Conservation (phyloP, 257 asterid species). For the Nyctanthes arbortristis region DNA sequence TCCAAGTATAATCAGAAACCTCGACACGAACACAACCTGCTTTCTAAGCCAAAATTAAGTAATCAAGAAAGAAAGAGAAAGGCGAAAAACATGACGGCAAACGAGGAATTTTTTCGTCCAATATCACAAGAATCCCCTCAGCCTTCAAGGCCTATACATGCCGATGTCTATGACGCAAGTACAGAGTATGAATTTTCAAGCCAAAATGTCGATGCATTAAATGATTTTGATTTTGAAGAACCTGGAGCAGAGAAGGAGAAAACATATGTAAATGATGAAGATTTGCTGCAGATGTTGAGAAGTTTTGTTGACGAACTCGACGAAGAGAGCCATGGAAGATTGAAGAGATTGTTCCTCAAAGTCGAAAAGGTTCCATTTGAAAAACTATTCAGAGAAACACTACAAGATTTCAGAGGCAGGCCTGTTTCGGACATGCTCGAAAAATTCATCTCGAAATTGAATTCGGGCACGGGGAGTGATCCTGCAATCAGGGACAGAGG, state of each 20-base stretch:
- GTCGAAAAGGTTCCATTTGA: constrained; percentile 18
- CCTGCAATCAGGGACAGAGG: background rate
- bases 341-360: constrained; percentile 28
- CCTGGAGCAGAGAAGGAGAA: background rate
- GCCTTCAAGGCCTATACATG: background rate
- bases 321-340: constrained; percentile 29
- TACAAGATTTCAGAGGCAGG: constrained; percentile 17
- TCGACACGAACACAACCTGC: background rate
- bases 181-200: background rate
- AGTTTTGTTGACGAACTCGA: constrained; percentile 26
- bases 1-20: background rate
- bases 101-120: background rate
- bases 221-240: background rate
- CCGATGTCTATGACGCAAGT: background rate
- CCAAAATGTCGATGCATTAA: background rate
- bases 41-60: background rate
- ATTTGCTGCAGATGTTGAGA: background rate
- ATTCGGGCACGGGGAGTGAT: background rate
- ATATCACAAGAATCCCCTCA: background rate
- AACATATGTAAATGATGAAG: background rate
- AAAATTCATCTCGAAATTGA: constrained; percentile 12
- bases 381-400: constrained; percentile 4
- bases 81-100: background rate
- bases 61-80: too few species aligned
- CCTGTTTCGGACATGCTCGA: constrained; percentile 23